A percentile compares a stretch with the other conserved stretches of the same genome.
Conservation (phyloP, 2,329 filamentous ascomycete species). For the Pyrenophora seminiperda region DNA sequence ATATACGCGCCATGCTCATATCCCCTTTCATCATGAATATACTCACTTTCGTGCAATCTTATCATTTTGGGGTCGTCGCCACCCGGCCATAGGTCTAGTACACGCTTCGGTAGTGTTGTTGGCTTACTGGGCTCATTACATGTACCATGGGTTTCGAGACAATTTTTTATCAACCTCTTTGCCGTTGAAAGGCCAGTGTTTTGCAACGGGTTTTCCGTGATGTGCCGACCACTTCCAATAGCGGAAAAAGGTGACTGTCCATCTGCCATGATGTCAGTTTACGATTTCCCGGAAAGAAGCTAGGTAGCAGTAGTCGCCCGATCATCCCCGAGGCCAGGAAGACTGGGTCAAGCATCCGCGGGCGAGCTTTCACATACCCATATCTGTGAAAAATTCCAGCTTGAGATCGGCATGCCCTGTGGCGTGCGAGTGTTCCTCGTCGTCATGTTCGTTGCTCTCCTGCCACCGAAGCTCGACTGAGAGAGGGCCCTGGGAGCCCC, state of each 20-base stretch:
- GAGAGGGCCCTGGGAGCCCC: conserved; percentile 37
- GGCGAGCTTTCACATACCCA: conserved; percentile 31
- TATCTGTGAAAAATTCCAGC: conserved; percentile 45
- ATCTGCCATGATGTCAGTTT: conserved; percentile 32
- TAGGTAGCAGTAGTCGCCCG: conserved; percentile 6
- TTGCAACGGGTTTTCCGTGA: conserved; percentile 38
- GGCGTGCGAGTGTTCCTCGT: conserved; percentile 28
- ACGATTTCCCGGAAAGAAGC: conserved; percentile 2
- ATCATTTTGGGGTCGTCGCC: conserved; percentile 36
- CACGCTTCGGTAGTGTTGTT: conserved; percentile 36
- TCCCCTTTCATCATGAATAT: conserved; percentile 29
- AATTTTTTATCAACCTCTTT: conserved; percentile 36
- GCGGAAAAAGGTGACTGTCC: conserved; percentile 43
- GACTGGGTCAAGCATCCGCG: background rate
- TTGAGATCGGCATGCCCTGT: conserved; percentile 42
- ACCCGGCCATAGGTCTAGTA: conserved; percentile 37
- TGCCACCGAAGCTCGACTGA: conserved; percentile 45
- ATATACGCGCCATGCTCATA: conserved; percentile 43
- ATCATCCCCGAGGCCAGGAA: background rate
- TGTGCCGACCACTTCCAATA: conserved; percentile 41
- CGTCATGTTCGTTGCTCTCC: conserved; percentile 21
- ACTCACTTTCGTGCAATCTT: conserved; percentile 37
- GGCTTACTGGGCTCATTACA: conserved; percentile 32
- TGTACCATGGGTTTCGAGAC: conserved; percentile 38
- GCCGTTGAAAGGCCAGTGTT: conserved; percentile 34